phyloP scores from a whole-genome alignment of 2,329 filamentous ascomycete species.

The Penicillium sp. region DNA sequence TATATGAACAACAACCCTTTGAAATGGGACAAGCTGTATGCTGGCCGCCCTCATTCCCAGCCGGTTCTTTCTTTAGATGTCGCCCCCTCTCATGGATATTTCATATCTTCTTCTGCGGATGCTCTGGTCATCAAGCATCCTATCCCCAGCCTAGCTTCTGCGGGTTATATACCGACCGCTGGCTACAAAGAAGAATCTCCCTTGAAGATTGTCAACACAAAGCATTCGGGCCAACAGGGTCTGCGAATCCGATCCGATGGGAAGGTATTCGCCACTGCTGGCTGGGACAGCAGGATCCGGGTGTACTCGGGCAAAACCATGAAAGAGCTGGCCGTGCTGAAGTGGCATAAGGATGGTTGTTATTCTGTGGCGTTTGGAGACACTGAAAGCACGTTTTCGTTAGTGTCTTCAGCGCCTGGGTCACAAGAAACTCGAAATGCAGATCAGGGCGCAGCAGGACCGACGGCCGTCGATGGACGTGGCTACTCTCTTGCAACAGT shows the following conservation, averaged over 20 bases:
- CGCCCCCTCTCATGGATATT: conserved; percentile 52
- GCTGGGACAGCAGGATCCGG: conserved; percentile 81
- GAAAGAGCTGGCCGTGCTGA: conserved; percentile 84
- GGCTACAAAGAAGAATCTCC: conserved; percentile 41
- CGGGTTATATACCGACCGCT: conserved; percentile 5
- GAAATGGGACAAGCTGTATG: conserved; percentile 60
- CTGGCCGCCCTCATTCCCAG: conserved; percentile 68
- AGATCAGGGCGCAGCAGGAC: neutral
- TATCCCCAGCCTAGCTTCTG: conserved; percentile 44
- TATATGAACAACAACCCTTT: conserved; percentile 26
- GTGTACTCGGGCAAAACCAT: conserved; percentile 79
- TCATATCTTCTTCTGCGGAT: conserved; percentile 81
- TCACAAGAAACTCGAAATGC: neutral
- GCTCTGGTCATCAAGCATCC: conserved; percentile 74
- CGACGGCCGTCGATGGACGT: conserved; percentile 6
- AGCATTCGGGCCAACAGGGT: conserved; percentile 85
- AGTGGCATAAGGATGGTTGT: conserved; percentile 89
- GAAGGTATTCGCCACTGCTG: conserved; percentile 81
- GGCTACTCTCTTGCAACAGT: conserved; percentile 48
- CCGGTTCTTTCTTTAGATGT: conserved; percentile 74
- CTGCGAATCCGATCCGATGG: conserved; percentile 75
- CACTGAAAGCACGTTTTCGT: conserved; percentile 20
- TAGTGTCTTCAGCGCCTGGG: neutral
- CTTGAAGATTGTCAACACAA: conserved; percentile 68
- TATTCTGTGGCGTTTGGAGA: conserved; percentile 74